Evolutionary conservation across 805 yeast genomes (phyloP).

Genomic region (Sugiyamaella qingdaonensis): DNA sequence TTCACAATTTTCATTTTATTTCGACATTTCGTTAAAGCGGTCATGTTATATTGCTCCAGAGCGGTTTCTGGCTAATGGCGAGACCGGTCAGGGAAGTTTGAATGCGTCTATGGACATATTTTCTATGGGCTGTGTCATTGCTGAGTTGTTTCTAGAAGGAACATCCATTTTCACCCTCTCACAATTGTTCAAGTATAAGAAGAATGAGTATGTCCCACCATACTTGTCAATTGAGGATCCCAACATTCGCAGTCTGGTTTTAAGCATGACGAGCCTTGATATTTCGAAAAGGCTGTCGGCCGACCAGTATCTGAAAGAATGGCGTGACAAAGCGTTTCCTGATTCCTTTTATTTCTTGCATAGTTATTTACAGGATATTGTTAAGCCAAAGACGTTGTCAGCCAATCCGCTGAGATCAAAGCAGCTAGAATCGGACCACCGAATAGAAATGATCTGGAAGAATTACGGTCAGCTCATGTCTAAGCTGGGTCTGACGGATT

Average conservation of each 20-base stretch:
- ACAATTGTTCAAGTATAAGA: conserved; percentile 77
- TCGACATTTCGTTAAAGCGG: conserved; percentile 84
- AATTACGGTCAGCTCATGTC: conserved; percentile 50
- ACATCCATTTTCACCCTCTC: conserved; percentile 81
- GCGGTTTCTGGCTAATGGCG: conserved; percentile 48
- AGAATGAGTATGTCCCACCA: conserved; percentile 62
- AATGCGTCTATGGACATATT: conserved; percentile 70
- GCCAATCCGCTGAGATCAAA: conserved; percentile 10
- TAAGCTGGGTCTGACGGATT: conserved; percentile 10
- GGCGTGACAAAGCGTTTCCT: conserved; percentile 56
- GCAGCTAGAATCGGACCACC: conserved; percentile 47
- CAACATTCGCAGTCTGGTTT: conserved; percentile 50
- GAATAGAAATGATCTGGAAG: conserved; percentile 55
- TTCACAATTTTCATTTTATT: conserved; percentile 83
- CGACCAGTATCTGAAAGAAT: conserved; percentile 47
- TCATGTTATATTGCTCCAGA: conserved; percentile 94
- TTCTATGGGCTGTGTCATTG: conserved; percentile 66
- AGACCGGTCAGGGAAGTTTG: conserved; percentile 34
- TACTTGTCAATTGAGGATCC: conserved; percentile 51
- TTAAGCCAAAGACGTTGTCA: conserved; percentile 22
- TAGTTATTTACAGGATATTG: conserved; percentile 53
- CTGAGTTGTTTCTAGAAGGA: conserved; percentile 84
- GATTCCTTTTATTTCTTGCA: conserved; percentile 66
- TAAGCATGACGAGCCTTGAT: conserved; percentile 58
- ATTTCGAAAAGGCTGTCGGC: conserved; percentile 61